Conservation (phyloP, 345 rosid species). For the Euphorbia pulcherrima region DNA sequence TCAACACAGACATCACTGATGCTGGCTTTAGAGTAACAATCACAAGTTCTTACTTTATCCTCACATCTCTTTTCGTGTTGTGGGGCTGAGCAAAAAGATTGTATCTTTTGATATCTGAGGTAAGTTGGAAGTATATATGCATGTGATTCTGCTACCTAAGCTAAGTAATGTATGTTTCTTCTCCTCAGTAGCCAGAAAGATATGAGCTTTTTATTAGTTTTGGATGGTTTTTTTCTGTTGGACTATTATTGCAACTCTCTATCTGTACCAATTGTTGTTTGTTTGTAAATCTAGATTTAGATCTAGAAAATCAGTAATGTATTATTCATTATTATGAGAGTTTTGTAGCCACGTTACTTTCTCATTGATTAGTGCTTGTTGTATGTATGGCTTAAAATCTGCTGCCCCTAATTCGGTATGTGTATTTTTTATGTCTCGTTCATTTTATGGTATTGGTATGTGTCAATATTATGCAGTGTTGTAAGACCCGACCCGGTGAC, state of each 20-base stretch:
- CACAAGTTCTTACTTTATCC: constrained; percentile 3
- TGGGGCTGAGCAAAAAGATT: constrained; percentile 25
- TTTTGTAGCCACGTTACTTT: background rate
- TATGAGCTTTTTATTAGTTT: constrained; percentile 19
- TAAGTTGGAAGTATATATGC: constrained; percentile 26
- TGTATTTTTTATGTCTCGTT: no score
- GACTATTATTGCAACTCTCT: no score
- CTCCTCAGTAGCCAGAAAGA: constrained; percentile 9
- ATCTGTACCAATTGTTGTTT: background rate
- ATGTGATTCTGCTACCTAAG: constrained; percentile 35
- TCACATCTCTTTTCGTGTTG: constrained; percentile 11
- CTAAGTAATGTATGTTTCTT: constrained; percentile 20
- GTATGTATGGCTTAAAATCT: no score
- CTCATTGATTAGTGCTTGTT: background rate
- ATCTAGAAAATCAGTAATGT: constrained; percentile 18
- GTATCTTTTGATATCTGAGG: constrained; percentile 16
- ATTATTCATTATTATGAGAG: no score
- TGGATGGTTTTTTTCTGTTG: constrained; percentile 11
- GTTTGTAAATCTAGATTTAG: constrained; percentile 27
- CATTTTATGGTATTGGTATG: no score
- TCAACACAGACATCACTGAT: constrained; percentile 37
- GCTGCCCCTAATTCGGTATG: no score
- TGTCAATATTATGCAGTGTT: no score
- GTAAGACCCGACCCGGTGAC: no score
- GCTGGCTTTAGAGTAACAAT: constrained; percentile 27